Percentiles rank a stretch among this genome's conserved stretches.
Evolutionary conservation across 2,329 filamentous ascomycete genomes (phyloP).

Genomic region (Sporothrix pallida): DNA sequence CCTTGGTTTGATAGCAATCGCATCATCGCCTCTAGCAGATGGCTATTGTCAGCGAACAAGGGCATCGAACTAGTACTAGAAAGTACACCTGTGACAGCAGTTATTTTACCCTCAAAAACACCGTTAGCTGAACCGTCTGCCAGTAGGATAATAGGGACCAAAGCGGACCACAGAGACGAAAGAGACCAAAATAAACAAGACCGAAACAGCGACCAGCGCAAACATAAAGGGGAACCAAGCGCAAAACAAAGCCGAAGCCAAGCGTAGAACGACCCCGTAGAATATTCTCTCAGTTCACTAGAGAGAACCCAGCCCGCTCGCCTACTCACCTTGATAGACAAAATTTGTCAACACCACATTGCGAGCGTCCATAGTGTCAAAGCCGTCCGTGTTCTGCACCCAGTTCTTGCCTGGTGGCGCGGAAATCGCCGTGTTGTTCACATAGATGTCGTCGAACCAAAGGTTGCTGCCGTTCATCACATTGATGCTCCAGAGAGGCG

Average conservation of each 20-base stretch:
- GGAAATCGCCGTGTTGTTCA: conserved; percentile 56
- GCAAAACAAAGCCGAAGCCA: neutral
- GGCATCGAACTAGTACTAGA: neutral
- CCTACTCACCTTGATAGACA: conserved; percentile 53
- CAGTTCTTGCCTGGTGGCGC: conserved; percentile 59
- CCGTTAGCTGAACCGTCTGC: conserved; percentile 3
- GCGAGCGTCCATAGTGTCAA: conserved; percentile 61
- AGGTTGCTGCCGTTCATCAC: conserved; percentile 64
- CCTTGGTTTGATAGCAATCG: conserved; percentile 62
- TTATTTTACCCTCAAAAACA: neutral
- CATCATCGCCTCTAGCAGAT: conserved; percentile 55
- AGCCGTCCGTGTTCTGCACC: conserved; percentile 64
- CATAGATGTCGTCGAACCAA: conserved; percentile 56
- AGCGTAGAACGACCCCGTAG: neutral
- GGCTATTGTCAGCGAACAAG: conserved; percentile 12
- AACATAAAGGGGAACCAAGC: neutral
- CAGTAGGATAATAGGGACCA: neutral
- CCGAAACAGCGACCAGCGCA: no score
- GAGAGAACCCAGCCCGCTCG: neutral
- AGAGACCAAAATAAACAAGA: no score
- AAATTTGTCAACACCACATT: conserved; percentile 58
- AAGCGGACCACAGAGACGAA: no score
- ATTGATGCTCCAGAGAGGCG: conserved; percentile 60
- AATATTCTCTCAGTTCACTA: neutral
- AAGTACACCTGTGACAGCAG: neutral